Conservation (phyloP, 1,284 basidiomycete species). For the Lentinus polychrous region DNA sequence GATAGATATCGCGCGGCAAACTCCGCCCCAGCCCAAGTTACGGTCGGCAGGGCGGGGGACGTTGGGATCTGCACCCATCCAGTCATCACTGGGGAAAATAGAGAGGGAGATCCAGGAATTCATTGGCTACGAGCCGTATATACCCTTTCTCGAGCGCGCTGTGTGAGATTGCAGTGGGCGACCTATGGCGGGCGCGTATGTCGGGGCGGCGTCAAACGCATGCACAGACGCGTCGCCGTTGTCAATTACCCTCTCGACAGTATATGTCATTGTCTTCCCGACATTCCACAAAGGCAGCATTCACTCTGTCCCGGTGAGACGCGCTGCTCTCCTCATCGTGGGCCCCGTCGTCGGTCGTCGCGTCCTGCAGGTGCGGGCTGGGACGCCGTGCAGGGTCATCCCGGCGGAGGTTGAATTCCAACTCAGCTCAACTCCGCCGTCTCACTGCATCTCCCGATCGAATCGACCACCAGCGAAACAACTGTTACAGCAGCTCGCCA, state of each 20-base stretch:
- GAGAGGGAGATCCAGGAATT: not conserved
- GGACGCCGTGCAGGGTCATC: not conserved
- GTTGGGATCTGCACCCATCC: not conserved
- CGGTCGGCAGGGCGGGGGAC: not conserved
- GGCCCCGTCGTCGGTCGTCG: too few relatives aligned
- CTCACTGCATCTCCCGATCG: slow-evolving; percentile 1
- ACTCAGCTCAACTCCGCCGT: slow-evolving; percentile 12
- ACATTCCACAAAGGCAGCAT: too few relatives aligned
- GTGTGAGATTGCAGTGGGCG: not conserved
- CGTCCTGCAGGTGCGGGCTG: too few relatives aligned
- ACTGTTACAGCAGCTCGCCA: too few relatives aligned
- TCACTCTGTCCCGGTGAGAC: too few relatives aligned
- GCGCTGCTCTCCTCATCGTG: too few relatives aligned
- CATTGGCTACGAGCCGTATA: not conserved
- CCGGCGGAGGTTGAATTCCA: not conserved
- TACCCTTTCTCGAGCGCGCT: not conserved
- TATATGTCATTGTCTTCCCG: too few relatives aligned
- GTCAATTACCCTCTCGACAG: too few relatives aligned
- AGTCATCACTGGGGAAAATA: not conserved
- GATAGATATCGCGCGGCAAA: slow-evolving; percentile 65
- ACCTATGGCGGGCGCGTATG: not conserved
- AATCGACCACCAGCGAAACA: not conserved
- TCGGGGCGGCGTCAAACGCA: slow-evolving; percentile 2
- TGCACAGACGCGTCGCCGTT: too few relatives aligned
- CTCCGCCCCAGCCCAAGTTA: slow-evolving; percentile 7